Percentiles rank a stretch among this genome's conserved stretches.
These are phyloP conservation scores for Penicillium longicatenatum DNA, from an alignment of 495 filamentous ascomycete genomes.

Conservation along the genomic window DNA sequence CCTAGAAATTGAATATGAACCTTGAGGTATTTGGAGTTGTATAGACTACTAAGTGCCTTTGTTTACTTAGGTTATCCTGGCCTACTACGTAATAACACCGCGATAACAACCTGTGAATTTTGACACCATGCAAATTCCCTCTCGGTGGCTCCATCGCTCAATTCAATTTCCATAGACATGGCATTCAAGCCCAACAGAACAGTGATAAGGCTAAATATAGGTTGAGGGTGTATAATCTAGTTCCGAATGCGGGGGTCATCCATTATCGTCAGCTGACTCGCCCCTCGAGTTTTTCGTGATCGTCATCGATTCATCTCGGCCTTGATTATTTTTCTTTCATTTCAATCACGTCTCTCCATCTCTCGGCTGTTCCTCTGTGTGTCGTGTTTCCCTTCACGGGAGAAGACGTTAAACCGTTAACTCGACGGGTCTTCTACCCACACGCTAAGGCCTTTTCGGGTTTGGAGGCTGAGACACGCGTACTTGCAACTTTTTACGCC, in stretches of 20 bases:
- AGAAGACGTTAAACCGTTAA: conserved; percentile 18
- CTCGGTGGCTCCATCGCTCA: no score
- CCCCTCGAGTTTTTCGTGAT: conserved; percentile 15
- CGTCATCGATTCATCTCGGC: conserved; percentile 5
- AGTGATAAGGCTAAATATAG: conserved; percentile 7
- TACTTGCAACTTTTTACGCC: conserved; percentile 17
- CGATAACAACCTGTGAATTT: no score
- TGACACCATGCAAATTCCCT: no score
- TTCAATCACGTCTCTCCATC: background rate
- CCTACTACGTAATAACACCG: no score
- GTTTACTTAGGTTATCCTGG: no score
- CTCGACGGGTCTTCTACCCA: conserved; percentile 26
- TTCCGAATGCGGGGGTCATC: conserved; percentile 21
- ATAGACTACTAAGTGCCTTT: no score
- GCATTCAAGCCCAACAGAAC: no score
- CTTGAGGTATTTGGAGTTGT: background rate
- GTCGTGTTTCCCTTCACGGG: conserved; percentile 1
- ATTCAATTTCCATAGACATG: no score
- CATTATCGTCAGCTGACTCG: conserved; percentile 22
- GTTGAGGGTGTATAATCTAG: conserved; percentile 1
- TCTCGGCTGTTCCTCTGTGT: conserved; percentile 1
- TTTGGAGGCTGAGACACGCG: conserved; percentile 27
- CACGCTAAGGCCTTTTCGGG: conserved; percentile 28
- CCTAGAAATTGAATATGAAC: no score
- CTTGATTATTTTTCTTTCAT: conserved; percentile 7